Conservation (phyloP, 129 eudicot species). For the Pulicaria dysenterica region DNA sequence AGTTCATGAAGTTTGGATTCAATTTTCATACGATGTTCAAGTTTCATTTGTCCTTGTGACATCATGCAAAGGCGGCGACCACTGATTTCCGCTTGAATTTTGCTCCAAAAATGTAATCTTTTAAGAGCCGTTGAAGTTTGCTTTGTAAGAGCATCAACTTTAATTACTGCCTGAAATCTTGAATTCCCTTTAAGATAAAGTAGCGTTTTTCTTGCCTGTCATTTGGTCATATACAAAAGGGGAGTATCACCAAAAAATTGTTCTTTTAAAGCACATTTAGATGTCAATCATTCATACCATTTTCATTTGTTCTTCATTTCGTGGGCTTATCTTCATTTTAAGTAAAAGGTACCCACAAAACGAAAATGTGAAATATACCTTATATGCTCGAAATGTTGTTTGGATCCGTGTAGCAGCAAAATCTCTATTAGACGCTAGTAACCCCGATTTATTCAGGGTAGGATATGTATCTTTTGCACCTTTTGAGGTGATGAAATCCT, state of each 20-base stretch:
- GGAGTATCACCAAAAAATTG: background rate
- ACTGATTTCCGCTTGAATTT: constrained; percentile 46
- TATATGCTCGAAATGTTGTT: constrained; percentile 51
- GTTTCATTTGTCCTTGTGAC: constrained; percentile 44
- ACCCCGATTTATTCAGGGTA: background rate
- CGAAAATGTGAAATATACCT: constrained; percentile 24
- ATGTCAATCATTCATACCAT: background rate
- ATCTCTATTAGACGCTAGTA: constrained; percentile 20
- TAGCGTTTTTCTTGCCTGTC: constrained; percentile 52
- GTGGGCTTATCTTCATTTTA: background rate
- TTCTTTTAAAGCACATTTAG: background rate
- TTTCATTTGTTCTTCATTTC: background rate
- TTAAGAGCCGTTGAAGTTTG: constrained; percentile 42
- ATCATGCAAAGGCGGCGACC: constrained; percentile 50
- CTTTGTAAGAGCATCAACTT: constrained; percentile 25
- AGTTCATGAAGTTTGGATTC: constrained; percentile 56
- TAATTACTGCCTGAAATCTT: constrained; percentile 38
- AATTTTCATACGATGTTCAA: constrained; percentile 46
- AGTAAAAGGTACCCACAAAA: background rate
- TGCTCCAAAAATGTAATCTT: constrained; percentile 59
- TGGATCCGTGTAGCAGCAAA: constrained; percentile 51
- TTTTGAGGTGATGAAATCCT: constrained; percentile 25
- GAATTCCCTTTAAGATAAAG: constrained; percentile 33
- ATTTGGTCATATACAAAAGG: constrained; percentile 11
- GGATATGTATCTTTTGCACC: constrained; percentile 19